Percentiles rank a stretch among this genome's conserved stretches.
Conservation (phyloP, 192 early-diverging fungal species). For the Coemansia sp. region DNA sequence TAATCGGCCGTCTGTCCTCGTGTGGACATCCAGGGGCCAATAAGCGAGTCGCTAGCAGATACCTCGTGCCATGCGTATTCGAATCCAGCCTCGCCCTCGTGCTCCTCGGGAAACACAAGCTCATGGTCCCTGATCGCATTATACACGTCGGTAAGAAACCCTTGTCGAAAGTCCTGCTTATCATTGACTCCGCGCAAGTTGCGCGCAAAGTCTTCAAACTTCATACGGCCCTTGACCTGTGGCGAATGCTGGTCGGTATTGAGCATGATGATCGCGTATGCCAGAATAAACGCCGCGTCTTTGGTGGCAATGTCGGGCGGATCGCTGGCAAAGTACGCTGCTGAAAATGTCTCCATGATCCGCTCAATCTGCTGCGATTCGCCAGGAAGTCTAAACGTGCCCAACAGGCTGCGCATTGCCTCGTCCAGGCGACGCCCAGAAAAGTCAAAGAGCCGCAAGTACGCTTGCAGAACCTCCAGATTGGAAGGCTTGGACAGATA, state of each 20-base stretch:
- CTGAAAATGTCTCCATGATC: conserved; percentile 88
- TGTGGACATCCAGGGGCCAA: conserved; percentile 59
- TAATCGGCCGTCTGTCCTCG: conserved; percentile 58
- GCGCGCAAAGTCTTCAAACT: conserved; percentile 80
- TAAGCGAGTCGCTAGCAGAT: conserved; percentile 53
- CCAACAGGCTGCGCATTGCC: conserved; percentile 86
- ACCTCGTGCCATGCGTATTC: conserved; percentile 87
- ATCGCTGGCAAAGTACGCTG: conserved; percentile 68
- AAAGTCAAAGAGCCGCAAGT: conserved; percentile 86
- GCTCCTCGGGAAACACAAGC: conserved; percentile 96
- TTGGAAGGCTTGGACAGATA: conserved; percentile 84
- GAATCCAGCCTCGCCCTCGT: conserved; percentile 91
- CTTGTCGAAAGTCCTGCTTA: conserved; percentile 74
- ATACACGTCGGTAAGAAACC: conserved; percentile 82
- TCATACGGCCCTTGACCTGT: conserved; percentile 88
- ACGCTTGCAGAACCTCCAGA: conserved; percentile 78
- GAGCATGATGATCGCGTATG: conserved; percentile 94
- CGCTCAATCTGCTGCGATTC: conserved; percentile 98
- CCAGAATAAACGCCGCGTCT: conserved; percentile 82
- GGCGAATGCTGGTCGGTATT: conserved; percentile 99
- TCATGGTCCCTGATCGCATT: conserved; percentile 85
- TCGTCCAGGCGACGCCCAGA: conserved; percentile 85
- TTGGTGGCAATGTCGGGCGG: conserved; percentile 66
- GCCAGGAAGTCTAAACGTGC: conserved; percentile 92
- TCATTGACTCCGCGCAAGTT: conserved; percentile 90